phyloP scores from a whole-genome alignment of 306 rosid genomes.

The Abrus pulchellus region DNA sequence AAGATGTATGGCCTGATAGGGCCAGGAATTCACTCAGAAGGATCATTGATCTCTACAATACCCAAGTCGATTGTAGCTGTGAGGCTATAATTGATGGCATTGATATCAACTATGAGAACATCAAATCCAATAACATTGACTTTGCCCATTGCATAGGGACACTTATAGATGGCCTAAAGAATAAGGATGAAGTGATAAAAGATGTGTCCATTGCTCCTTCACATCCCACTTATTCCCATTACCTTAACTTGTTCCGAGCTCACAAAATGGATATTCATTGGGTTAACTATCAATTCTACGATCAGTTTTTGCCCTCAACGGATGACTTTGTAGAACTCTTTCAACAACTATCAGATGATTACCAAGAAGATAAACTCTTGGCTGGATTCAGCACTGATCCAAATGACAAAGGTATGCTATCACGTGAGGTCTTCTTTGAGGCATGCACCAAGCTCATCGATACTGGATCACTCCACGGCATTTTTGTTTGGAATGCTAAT shows the following conservation, averaged over 20 bases:
- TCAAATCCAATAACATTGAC: background rate
- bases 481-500: background rate
- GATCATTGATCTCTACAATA: background rate
- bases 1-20: too few relatives aligned
- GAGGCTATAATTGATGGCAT: background rate
- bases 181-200: background rate
- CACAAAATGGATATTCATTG: background rate
- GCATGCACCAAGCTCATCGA: background rate
- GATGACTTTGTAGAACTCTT: background rate
- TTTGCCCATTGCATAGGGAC: background rate
- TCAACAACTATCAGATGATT: background rate
- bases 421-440: background rate
- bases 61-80: background rate
- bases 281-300: slow-evolving; percentile 1
- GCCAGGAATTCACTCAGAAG: too few relatives aligned
- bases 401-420: background rate
- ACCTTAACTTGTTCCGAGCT: background rate
- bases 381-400: slow-evolving; percentile 11
- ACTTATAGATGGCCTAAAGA: background rate
- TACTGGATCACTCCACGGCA: background rate
- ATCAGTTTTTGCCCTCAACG: background rate
- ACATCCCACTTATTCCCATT: background rate
- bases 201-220: slow-evolving; percentile 28
- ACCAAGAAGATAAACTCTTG: background rate
- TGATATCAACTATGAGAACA: background rate